Conservation (phyloP, 1,284 basidiomycete species). For the Irpex lacteus region DNA sequence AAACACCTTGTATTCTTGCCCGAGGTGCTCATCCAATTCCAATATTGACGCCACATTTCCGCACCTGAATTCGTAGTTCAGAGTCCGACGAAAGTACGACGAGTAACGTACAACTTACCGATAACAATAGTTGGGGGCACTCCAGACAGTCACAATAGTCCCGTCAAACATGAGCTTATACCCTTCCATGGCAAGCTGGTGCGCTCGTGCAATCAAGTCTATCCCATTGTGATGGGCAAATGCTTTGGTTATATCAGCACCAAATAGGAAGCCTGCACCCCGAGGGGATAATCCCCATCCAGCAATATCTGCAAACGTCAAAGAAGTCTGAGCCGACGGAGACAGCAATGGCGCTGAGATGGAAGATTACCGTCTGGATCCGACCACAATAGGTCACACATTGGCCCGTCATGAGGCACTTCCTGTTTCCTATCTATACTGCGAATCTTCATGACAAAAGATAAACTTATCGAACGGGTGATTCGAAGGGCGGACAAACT, state of each 20-base stretch:
- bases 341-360: not conserved
- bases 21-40: constrained; percentile 87
- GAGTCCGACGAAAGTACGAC: constrained; percentile 11
- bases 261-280: constrained; percentile 95
- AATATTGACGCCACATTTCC: constrained; percentile 94
- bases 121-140: constrained; percentile 98
- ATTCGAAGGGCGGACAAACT: not conserved
- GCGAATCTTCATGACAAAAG: constrained; percentile 65
- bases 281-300: constrained; percentile 98
- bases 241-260: constrained; percentile 85
- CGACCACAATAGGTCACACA: constrained; percentile 99
- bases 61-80: constrained; percentile 51
- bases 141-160: constrained; percentile 98
- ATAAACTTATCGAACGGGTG: constrained; percentile 1
- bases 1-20: constrained; percentile 91
- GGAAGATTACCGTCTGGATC: constrained; percentile 84
- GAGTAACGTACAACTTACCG: constrained; percentile 48
- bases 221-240: constrained; percentile 93
- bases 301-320: constrained; percentile 59
- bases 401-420: constrained; percentile 98
- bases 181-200: constrained; percentile 98
- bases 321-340: not conserved
- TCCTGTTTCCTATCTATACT: constrained; percentile 96
- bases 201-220: constrained; percentile 94
- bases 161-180: constrained; percentile 98